These are phyloP conservation scores for Hygrocybe coccinea DNA, from an alignment of 768 basidiomycete genomes.

Conservation along the genomic window DNA sequence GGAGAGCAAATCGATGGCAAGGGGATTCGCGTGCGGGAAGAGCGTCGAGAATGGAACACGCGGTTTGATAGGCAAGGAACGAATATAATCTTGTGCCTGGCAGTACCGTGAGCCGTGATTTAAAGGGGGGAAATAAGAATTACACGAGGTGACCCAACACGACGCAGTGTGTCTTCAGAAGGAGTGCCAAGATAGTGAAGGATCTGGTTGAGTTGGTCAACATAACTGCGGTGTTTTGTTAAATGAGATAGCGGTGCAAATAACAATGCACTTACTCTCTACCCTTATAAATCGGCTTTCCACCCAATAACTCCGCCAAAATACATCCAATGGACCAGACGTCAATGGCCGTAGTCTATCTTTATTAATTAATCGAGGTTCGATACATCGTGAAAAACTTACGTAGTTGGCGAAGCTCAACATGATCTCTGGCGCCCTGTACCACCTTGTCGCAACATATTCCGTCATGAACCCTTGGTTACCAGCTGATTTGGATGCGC, in stretches of 20 bases:
- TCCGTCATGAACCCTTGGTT: conserved; percentile 99
- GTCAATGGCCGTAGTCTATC: conserved; percentile 85
- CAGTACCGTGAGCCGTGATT: conserved; percentile 7
- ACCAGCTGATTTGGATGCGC: conserved; percentile 64
- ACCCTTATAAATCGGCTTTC: conserved; percentile 96
- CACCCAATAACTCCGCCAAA: conserved; percentile 85
- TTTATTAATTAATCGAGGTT: background rate
- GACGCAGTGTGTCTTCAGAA: conserved; percentile 90
- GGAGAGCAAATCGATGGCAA: conserved; percentile 87
- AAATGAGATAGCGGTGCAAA: conserved; percentile 7
- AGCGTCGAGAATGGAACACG: conserved; percentile 87
- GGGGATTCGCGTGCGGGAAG: conserved; percentile 90
- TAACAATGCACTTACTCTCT: conserved; percentile 64
- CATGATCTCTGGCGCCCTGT: conserved; percentile 99
- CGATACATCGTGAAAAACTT: conserved; percentile 25
- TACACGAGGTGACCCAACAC: conserved; percentile 92
- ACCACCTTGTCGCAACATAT: conserved; percentile 99
- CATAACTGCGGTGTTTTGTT: conserved; percentile 55
- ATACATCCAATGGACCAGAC: conserved; percentile 98
- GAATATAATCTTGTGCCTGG: conserved; percentile 96
- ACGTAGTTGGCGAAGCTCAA: conserved; percentile 93
- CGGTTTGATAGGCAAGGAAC: conserved; percentile 95
- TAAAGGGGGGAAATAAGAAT: conserved; percentile 20
- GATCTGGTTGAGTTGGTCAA: conserved; percentile 98
- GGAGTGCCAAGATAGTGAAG: conserved; percentile 98